Evolutionary conservation across 768 basidiomycete species (phyloP).

Genomic region (Leccinum boreale): DNA sequence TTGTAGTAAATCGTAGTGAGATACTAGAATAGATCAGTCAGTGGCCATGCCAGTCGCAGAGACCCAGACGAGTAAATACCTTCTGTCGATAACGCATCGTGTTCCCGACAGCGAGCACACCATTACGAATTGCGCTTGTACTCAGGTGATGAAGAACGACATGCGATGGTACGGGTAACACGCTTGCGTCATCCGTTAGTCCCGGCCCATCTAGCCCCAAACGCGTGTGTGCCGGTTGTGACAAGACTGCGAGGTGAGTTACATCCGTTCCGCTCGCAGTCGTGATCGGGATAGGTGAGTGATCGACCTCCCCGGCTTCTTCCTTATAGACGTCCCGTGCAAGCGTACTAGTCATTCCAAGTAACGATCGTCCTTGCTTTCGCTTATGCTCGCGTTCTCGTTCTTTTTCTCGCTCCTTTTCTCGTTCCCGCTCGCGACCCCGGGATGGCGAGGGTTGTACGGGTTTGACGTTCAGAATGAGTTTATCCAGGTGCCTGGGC

Average conservation of each 20-base stretch:
- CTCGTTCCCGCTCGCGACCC: slow-evolving; percentile 35
- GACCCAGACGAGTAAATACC: slow-evolving; percentile 40
- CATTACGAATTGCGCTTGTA: slow-evolving; percentile 93
- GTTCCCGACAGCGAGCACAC: slow-evolving; percentile 87
- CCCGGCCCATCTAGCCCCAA: slow-evolving; percentile 37
- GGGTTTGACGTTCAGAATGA: slow-evolving; percentile 70
- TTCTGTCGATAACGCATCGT: slow-evolving; percentile 92
- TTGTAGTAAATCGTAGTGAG: slow-evolving; percentile 85
- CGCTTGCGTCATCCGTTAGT: slow-evolving; percentile 83
- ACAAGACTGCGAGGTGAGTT: slow-evolving; percentile 27
- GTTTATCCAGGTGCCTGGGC: slow-evolving; percentile 89
- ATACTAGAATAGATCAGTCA: slow-evolving; percentile 47
- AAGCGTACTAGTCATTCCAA: slow-evolving; percentile 35
- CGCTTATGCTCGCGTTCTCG: slow-evolving; percentile 31
- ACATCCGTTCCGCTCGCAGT: slow-evolving; percentile 40
- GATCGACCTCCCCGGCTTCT: slow-evolving; percentile 22
- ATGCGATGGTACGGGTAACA: slow-evolving; percentile 90
- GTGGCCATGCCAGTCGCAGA: slow-evolving; percentile 4
- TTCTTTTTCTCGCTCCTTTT: slow-evolving; percentile 34
- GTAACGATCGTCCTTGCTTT: slow-evolving; percentile 31
- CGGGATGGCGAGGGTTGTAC: slow-evolving; percentile 32
- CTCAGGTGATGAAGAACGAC: slow-evolving; percentile 93
- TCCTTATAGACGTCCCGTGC: slow-evolving; percentile 26
- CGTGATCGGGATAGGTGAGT: slow-evolving; percentile 32
- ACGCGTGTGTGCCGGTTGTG: slow-evolving; percentile 26